These are phyloP conservation scores for Cornus kousa DNA, from an alignment of 148 eudicot species.

Conservation along the genomic window DNA sequence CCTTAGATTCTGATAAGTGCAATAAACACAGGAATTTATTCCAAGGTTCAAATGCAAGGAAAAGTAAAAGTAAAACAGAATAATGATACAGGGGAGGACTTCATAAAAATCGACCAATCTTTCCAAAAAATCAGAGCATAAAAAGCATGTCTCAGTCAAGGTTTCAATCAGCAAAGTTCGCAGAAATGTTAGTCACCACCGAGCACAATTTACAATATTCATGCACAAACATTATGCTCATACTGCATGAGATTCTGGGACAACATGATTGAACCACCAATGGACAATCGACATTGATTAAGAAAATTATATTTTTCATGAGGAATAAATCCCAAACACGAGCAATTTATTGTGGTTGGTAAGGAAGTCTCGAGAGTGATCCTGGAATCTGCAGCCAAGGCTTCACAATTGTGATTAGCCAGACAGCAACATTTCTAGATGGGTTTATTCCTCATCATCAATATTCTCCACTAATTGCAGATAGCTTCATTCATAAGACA, in stretches of 20 bases:
- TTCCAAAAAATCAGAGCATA: slow-evolving; percentile 14
- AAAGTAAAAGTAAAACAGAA: slow-evolving; percentile 12
- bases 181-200: slow-evolving; percentile 15
- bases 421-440: slow-evolving; percentile 13
- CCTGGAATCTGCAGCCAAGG: slow-evolving; percentile 1
- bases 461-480: slow-evolving; percentile 17
- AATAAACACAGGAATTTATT: slow-evolving; percentile 37
- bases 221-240: slow-evolving; percentile 19
- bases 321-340: slow-evolving; percentile 29
- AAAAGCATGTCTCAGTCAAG: slow-evolving; percentile 16
- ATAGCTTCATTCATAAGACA: neutral
- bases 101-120: slow-evolving; percentile 11
- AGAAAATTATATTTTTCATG: slow-evolving; percentile 12
- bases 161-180: slow-evolving; percentile 21
- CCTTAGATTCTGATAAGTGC: slow-evolving; percentile 29
- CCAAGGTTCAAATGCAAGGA: slow-evolving; percentile 28
- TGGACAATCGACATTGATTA: slow-evolving; percentile 8
- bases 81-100: neutral
- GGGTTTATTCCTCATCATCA: slow-evolving; percentile 6
- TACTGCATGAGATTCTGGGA: slow-evolving; percentile 35
- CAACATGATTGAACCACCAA: slow-evolving; percentile 23
- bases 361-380: slow-evolving; percentile 11
- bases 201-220: slow-evolving; percentile 22
- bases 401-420: slow-evolving; percentile 10
- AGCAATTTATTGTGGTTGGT: slow-evolving; percentile 19